Evolutionary conservation across 805 yeast genomes (phyloP), one percentile per base, ranked within the genome.

Genomic region (Ogataea pilisensis): DNA sequence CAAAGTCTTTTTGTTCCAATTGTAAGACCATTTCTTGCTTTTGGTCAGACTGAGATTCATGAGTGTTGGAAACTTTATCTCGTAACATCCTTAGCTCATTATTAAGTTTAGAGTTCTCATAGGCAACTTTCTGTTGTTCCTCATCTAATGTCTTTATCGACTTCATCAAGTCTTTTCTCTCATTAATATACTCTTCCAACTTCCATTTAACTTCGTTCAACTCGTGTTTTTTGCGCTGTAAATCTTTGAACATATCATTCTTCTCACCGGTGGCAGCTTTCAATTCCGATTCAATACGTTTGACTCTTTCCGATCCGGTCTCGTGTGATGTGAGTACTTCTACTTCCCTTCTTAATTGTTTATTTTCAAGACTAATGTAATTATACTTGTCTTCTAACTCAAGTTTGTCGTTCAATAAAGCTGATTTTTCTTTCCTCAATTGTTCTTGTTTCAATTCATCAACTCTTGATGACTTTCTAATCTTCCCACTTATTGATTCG

Each of bases 301-400:
- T 35, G n/a, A 41, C 12, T n/a, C 22, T 29, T 11, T 42, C 41
- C 9, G 34, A 14, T 5, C 17, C 12, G 6, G 27, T 17, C 3
- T 39, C 39, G 3, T 22, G 18, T 2, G 31, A 30, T 7, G 34
- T 38, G 4, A 35, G 13, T 14, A 40, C 49, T 37, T 66, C 65
- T 40, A 64, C 55, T 21, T 63, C 68, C 7, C 59, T 61, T 42
- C 61, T 64, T 31, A 65, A 33, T 17, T 60, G 60, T 12, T 64
- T 66, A 31, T 65, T 55, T 21, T 75, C 80, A 18, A 59, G 50
- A 39, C 63, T 62, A 17, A 68, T 43, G 18, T 63, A 45, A 26
- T 65, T 64, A 27, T 69, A 53, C 37, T 66, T 61, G 9, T 65
- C 60, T 40, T 73, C 76, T 41, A 65, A 61, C 5, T 57, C 57